Conservation (phyloP, 257 asterid species). For the Pogostemon cablin region DNA sequence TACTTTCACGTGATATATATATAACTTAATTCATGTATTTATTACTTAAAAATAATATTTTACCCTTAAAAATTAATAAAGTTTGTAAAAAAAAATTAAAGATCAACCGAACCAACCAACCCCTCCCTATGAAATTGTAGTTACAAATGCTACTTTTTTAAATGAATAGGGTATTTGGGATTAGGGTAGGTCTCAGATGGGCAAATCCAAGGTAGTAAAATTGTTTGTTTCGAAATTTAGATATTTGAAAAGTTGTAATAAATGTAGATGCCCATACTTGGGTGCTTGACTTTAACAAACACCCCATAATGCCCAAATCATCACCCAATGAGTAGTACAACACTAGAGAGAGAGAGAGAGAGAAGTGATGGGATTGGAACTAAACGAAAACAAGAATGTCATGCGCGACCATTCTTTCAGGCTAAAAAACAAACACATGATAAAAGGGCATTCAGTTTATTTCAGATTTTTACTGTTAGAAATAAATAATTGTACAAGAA, state of each 20-base stretch:
- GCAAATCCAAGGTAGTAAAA: constrained; percentile 31
- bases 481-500: neutral
- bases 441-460: constrained; percentile 11
- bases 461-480: neutral
- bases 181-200: constrained; percentile 14
- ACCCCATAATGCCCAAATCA: constrained; percentile 50
- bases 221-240: constrained; percentile 21
- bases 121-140: neutral
- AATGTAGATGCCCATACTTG: constrained; percentile 44
- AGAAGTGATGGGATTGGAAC: too few species aligned
- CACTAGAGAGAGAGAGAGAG: constrained; percentile 35
- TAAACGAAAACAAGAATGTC: constrained; percentile 35
- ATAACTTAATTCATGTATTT: too few species aligned
- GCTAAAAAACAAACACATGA: constrained; percentile 40
- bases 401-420: constrained; percentile 49
- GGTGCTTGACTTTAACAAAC: constrained; percentile 47
- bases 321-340: constrained; percentile 49
- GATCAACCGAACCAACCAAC: too few species aligned
- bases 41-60: too few species aligned
- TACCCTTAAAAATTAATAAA: too few species aligned
- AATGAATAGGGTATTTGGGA: neutral
- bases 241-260: constrained; percentile 15
- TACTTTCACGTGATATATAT: too few species aligned
- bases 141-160: neutral
- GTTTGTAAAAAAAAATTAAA: too few species aligned